Evolutionary conservation across 2,329 filamentous ascomycete genomes (phyloP).

Genomic region (Teratosphaeriaceae sp.): DNA sequence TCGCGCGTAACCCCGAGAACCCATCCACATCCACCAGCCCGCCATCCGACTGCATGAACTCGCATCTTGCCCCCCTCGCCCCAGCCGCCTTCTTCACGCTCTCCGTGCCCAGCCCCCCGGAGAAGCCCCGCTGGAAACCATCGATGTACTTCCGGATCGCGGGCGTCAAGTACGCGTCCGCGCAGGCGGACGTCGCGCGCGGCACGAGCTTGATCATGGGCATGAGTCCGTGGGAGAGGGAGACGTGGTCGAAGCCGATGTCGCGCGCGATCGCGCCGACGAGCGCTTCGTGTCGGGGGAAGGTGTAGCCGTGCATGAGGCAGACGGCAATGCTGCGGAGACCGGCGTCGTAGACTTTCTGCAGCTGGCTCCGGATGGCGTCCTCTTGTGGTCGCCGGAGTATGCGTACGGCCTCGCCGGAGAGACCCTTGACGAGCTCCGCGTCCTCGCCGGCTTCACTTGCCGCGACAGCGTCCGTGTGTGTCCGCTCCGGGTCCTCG

Average conservation of each 20-base stretch:
- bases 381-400: slow-evolving; percentile 54
- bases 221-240: slow-evolving; percentile 73
- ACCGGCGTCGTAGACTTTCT: slow-evolving; percentile 61
- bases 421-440: slow-evolving; percentile 62
- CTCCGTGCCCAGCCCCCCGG: slow-evolving; percentile 69
- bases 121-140: slow-evolving; percentile 74
- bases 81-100: slow-evolving; percentile 63
- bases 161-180: slow-evolving; percentile 73
- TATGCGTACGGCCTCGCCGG: slow-evolving; percentile 68
- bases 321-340: slow-evolving; percentile 82
- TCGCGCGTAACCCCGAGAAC: slow-evolving; percentile 79
- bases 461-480: slow-evolving; percentile 50
- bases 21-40: slow-evolving; percentile 64
- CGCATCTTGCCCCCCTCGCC: slow-evolving; percentile 68
- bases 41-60: slow-evolving; percentile 92
- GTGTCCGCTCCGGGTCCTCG: slow-evolving; percentile 66
- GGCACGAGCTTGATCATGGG: slow-evolving; percentile 82
- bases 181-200: slow-evolving; percentile 68
- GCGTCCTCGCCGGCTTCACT: slow-evolving; percentile 38
- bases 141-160: slow-evolving; percentile 71
- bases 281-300: slow-evolving; percentile 74
- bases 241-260: slow-evolving; percentile 78
- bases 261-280: slow-evolving; percentile 70
- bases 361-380: slow-evolving; percentile 53
- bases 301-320: slow-evolving; percentile 89